These are phyloP conservation scores for Alopecurus myosuroides DNA, from an alignment of 176 grass and related monocot genomes.

Conservation along the genomic window DNA sequence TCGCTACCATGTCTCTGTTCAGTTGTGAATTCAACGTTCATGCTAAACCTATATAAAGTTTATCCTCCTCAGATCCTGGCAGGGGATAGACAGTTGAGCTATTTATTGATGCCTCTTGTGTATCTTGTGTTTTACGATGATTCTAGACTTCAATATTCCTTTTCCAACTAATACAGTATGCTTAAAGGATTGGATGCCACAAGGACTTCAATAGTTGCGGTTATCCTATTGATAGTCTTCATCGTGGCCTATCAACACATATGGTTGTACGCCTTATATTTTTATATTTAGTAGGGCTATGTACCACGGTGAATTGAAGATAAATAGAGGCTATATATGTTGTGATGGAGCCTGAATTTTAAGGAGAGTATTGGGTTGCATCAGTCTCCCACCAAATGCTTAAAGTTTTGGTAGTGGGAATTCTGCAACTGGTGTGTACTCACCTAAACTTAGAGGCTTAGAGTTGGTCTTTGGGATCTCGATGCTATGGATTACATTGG, in stretches of 20 bases:
- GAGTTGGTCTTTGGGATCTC: no score
- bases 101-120: not conserved
- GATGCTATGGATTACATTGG: conserved; percentile 94
- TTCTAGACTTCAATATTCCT: not conserved
- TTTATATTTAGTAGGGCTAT: conserved; percentile 68
- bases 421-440: no score
- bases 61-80: not conserved
- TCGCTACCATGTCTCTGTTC: not conserved
- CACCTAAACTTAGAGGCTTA: no score
- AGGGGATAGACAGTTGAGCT: not conserved
- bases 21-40: not conserved
- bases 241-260: not conserved
- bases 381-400: conserved; percentile 52
- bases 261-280: not conserved
- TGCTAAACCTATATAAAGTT: not conserved
- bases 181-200: not conserved
- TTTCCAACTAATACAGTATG: not conserved
- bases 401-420: conserved; percentile 51
- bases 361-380: conserved; percentile 45
- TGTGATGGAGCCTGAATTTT: conserved; percentile 84
- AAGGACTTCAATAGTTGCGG: not conserved
- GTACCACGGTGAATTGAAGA: conserved; percentile 81
- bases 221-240: conserved; percentile 4
- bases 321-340: conserved; percentile 76
- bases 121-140: not conserved